Percentiles rank a stretch among this genome's conserved stretches.
These are phyloP conservation scores for Xylaria arbuscula DNA, from an alignment of 2,329 filamentous ascomycete species.

Conservation along the genomic window DNA sequence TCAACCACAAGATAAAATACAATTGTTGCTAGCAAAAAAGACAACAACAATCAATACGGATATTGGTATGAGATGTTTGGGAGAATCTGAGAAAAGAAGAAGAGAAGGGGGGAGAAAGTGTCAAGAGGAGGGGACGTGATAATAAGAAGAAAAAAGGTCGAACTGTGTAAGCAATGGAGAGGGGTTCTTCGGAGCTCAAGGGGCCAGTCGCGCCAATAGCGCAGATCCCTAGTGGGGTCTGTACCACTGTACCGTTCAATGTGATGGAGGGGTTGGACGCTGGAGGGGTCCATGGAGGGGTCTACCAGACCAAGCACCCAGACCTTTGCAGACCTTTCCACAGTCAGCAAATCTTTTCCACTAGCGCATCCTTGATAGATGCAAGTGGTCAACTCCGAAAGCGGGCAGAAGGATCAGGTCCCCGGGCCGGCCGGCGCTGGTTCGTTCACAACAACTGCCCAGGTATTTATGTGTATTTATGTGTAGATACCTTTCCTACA, in stretches of 20 bases:
- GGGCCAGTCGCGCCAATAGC: constrained; percentile 32
- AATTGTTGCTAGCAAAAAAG: constrained; percentile 28
- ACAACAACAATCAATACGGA: constrained; percentile 38
- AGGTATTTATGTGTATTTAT: not conserved
- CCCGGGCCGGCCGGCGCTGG: constrained; percentile 14
- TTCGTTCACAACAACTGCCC: constrained; percentile 8
- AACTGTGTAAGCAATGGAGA: constrained; percentile 32
- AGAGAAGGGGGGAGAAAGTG: constrained; percentile 30
- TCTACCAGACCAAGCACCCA: not conserved
- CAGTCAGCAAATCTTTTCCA: constrained; percentile 38
- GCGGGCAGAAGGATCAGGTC: constrained; percentile 30
- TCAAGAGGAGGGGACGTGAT: constrained; percentile 28
- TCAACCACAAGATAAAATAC: constrained; percentile 35
- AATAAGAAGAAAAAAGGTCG: constrained; percentile 37
- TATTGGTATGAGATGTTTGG: constrained; percentile 33
- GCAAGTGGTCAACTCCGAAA: constrained; percentile 36
- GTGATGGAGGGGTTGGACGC: constrained; percentile 28
- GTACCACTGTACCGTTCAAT: constrained; percentile 15
- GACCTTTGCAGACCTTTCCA: constrained; percentile 8
- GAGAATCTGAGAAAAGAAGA: constrained; percentile 30
- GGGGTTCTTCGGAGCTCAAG: constrained; percentile 38
- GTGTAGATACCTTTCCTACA: not conserved
- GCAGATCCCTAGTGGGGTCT: constrained; percentile 28
- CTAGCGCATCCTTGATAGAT: constrained; percentile 32
- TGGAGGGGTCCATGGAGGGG: constrained; percentile 11